A percentile compares a stretch with the other conserved stretches of the same genome.
Evolutionary conservation across 2,329 filamentous ascomycete species (phyloP).

Genomic region (Cladophialophora psammophila): DNA sequence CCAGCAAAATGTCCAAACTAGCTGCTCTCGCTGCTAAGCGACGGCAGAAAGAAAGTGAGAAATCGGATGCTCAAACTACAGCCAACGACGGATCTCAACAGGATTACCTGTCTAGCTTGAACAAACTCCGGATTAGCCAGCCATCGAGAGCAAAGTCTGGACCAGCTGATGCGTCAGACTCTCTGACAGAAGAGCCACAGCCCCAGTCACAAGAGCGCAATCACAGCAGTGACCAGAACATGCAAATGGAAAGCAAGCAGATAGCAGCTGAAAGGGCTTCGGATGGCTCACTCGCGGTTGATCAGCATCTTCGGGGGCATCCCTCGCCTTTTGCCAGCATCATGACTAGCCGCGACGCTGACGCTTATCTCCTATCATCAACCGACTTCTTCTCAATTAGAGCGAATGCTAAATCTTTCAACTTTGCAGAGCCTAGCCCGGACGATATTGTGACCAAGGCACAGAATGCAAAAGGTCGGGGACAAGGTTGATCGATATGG

Average conservation of each 20-base stretch:
- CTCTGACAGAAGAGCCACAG: not conserved
- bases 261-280: not conserved
- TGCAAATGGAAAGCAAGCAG: not conserved
- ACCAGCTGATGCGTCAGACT: not conserved
- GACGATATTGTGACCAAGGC: conserved; percentile 88
- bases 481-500: conserved; percentile 42
- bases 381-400: conserved; percentile 20
- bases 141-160: conserved; percentile 8
- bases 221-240: not conserved
- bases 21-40: conserved; percentile 86
- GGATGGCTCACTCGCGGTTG: conserved; percentile 9
- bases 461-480: conserved; percentile 77
- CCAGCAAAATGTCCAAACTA: conserved; percentile 82
- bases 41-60: conserved; percentile 71
- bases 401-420: conserved; percentile 50
- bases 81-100: conserved; percentile 18
- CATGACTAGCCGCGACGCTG: conserved; percentile 32
- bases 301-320: conserved; percentile 29
- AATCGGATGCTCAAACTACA: conserved; percentile 9
- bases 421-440: conserved; percentile 86
- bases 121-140: conserved; percentile 42
- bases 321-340: conserved; percentile 40
- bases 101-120: conserved; percentile 36
- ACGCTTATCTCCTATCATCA: conserved; percentile 7
- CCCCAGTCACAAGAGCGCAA: not conserved